Conservation (phyloP, 2,329 filamentous ascomycete species). For the Colletotrichum limetticola region DNA sequence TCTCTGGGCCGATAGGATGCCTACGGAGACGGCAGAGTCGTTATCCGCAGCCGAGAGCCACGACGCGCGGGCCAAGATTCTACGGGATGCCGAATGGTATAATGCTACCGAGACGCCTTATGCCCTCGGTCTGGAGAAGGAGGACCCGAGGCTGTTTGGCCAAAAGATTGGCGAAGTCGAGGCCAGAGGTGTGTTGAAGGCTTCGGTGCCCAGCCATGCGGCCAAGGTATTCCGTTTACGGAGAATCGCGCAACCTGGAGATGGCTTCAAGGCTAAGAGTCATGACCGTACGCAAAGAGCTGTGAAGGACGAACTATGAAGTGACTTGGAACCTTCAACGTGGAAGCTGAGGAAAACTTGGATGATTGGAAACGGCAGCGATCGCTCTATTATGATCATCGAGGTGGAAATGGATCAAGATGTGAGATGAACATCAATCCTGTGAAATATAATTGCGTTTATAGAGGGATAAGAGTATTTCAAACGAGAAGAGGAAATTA, state of each 20-base stretch:
- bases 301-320: constrained; percentile 37
- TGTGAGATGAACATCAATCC: too few species aligned
- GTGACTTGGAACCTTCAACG: too few species aligned
- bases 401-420: too few species aligned
- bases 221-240: constrained; percentile 37
- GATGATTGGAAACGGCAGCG: background rate
- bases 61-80: constrained; percentile 13
- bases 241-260: constrained; percentile 33
- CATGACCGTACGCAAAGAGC: constrained; percentile 33
- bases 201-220: constrained; percentile 34
- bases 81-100: constrained; percentile 34
- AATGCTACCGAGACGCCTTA: constrained; percentile 37
- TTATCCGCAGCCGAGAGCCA: constrained; percentile 27
- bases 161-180: constrained; percentile 36
- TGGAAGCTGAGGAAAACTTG: background rate
- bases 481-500: background rate
- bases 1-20: constrained; percentile 38
- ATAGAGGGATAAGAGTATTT: background rate
- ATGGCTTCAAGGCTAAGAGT: constrained; percentile 38
- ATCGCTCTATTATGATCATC: too few species aligned
- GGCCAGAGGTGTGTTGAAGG: constrained; percentile 32
- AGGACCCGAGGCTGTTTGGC: constrained; percentile 37
- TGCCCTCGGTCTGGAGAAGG: constrained; percentile 34
- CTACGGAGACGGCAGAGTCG: constrained; percentile 27
- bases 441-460: too few species aligned